phyloP scores from a whole-genome alignment of 23 red algal genomes.

The Cyanidium caldarium region DNA sequence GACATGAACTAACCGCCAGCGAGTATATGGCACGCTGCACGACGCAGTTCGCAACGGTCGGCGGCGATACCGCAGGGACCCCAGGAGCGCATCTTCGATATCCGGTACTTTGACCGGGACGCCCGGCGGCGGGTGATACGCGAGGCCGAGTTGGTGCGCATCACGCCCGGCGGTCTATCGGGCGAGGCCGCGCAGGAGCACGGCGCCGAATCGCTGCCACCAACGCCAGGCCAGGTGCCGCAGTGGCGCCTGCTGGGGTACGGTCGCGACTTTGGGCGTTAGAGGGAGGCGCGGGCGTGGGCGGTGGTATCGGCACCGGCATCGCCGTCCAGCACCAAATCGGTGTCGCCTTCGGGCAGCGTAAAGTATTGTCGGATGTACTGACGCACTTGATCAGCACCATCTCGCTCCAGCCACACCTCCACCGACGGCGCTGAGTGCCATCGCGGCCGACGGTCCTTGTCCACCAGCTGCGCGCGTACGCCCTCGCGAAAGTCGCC shows the following conservation, averaged over 20 bases:
- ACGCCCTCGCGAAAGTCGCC: conserved; percentile 61
- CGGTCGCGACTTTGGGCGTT: neutral
- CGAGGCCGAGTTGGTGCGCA: neutral
- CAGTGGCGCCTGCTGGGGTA: neutral
- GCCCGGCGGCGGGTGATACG: neutral
- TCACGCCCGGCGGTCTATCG: neutral
- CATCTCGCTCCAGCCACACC: neutral
- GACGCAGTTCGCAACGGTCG: neutral
- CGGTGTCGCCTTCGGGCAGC: neutral
- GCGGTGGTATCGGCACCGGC: neutral
- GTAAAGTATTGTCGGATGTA: neutral
- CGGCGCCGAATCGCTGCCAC: neutral
- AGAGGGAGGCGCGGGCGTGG: neutral
- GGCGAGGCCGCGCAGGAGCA: neutral
- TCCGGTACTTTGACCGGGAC: neutral
- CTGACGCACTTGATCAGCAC: neutral
- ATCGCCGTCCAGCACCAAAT: neutral
- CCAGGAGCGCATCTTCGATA: neutral
- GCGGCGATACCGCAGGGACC: neutral
- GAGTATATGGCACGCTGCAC: neutral
- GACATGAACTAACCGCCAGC: neutral
- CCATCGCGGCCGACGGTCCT: conserved; percentile 51
- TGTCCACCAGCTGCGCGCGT: conserved; percentile 54
- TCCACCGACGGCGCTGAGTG: conserved; percentile 7
- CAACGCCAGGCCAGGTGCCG: neutral